phyloP scores from a whole-genome alignment of 1,284 basidiomycete species.

The Cryptococcus sp. region DNA sequence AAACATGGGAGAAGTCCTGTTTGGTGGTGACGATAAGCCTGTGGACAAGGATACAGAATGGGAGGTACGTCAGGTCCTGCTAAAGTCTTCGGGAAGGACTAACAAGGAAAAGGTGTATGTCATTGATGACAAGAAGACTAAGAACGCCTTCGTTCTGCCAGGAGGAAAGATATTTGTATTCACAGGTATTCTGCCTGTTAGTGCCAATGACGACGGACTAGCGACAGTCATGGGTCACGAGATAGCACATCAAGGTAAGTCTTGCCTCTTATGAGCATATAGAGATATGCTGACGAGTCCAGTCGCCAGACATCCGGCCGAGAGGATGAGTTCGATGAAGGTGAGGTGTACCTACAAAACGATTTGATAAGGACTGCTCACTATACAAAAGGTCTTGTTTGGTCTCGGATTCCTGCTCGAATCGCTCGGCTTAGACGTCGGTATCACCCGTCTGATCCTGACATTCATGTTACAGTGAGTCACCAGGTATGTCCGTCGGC shows the following conservation, averaged over 20 bases:
- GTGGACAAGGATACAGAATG: slow-evolving; percentile 48
- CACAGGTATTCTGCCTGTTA: slow-evolving; percentile 80
- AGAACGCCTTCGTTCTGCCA: slow-evolving; percentile 77
- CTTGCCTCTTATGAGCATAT: background rate
- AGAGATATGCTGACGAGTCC: slow-evolving; percentile 2
- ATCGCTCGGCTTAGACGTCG: slow-evolving; percentile 58
- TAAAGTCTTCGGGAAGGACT: background rate
- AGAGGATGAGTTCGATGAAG: slow-evolving; percentile 60
- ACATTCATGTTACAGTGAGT: slow-evolving; percentile 57
- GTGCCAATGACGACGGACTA: slow-evolving; percentile 71
- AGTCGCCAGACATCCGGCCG: slow-evolving; percentile 73
- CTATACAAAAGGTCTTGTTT: slow-evolving; percentile 50
- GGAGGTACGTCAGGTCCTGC: slow-evolving; percentile 29
- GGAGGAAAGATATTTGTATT: slow-evolving; percentile 79
- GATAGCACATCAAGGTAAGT: slow-evolving; percentile 74
- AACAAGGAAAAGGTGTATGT: slow-evolving; percentile 69
- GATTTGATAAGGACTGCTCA: background rate
- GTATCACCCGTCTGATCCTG: slow-evolving; percentile 50
- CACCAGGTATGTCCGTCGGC: background rate
- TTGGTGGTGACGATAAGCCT: slow-evolving; percentile 20
- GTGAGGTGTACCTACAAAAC: slow-evolving; percentile 29
- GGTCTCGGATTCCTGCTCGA: slow-evolving; percentile 55
- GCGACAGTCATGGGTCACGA: slow-evolving; percentile 86
- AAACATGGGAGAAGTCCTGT: slow-evolving; percentile 26
- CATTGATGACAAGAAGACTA: slow-evolving; percentile 64